A percentile compares a stretch with the other conserved stretches of the same genome.
Evolutionary conservation across 2,329 filamentous ascomycete species (phyloP).

Genomic region (Calycina marina): DNA sequence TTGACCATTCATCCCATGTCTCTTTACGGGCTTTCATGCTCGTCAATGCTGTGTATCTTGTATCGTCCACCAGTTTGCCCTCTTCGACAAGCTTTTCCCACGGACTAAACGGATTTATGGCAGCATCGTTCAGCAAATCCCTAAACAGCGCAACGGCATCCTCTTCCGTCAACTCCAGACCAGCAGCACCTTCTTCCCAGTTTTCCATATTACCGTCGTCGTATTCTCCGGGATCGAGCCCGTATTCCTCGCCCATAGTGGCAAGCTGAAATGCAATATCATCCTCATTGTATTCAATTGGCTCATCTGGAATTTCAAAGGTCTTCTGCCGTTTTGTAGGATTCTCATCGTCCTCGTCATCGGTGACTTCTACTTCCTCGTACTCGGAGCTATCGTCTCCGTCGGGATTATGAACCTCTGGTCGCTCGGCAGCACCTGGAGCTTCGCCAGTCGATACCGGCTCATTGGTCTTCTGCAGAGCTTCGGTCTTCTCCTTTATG

Average conservation of each 20-base stretch:
- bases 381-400: conserved; percentile 55
- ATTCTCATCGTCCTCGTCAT: conserved; percentile 35
- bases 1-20: conserved; percentile 72
- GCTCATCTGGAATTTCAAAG: conserved; percentile 27
- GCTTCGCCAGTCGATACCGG: conserved; percentile 16
- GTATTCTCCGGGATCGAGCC: conserved; percentile 62
- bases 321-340: conserved; percentile 34
- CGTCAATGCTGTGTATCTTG: conserved; percentile 68
- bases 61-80: conserved; percentile 67
- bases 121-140: conserved; percentile 70
- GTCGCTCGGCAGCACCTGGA: conserved; percentile 15
- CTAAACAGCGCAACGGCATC: conserved; percentile 70
- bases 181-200: conserved; percentile 60
- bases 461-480: conserved; percentile 14
- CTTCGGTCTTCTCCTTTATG: conserved; percentile 41
- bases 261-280: conserved; percentile 89
- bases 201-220: conserved; percentile 46
- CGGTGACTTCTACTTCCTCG: conserved; percentile 33
- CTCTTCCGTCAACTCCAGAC: conserved; percentile 53
- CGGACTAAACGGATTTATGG: conserved; percentile 73
- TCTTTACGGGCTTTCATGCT: conserved; percentile 74
- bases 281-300: conserved; percentile 78
- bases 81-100: conserved; percentile 87
- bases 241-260: conserved; percentile 78
- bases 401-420: conserved; percentile 13